Evolutionary conservation across 495 filamentous ascomycete species (phyloP), one percentile per base, ranked within the genome.

Genomic region (Parathielavia hyrcaniae): DNA sequence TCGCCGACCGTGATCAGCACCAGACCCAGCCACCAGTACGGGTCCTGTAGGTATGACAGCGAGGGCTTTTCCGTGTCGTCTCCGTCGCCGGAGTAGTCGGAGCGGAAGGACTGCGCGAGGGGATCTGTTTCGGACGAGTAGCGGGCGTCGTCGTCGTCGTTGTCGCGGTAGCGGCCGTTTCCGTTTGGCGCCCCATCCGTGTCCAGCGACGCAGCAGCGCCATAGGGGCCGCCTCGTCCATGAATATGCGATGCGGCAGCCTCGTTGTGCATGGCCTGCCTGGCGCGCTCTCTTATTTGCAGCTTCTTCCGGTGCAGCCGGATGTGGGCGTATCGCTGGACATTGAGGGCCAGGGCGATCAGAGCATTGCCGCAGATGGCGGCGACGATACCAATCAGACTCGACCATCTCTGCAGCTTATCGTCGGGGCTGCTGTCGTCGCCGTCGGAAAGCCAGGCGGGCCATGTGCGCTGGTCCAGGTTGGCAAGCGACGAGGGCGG

Each of bases 1-100:
- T 98, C 93, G 14, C 93, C 93, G n/a, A 95, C 71, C 7, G 81
- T 87, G 85, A 97, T 97, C 53, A 98, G 77, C 5, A 89, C 76
- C 53, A 97, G 90, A 11, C 93, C 93, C 50, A 81, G 73, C 93
- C 93, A 97, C 93, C 93, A 98, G 64, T 92, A 96, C 5, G 90
- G 91, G 12, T 90, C 95, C 48, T 83, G 83, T 43, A 98, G 80
- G 70, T 97, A 97, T 22, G 69, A 68, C 49, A 63, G 72, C 39
- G 73, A 63, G 26, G 63, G 63, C 49, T 77, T 74, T 48, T 67
- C 55, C 49, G 66, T 51, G 23, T 1, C 64, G 34, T 69, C 68
- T 17, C 68, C 69, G 61, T 67, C 67, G 53, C 69, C 66, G 13
- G 77, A 71, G 41, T 73, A 69, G 45, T 67, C 64, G 2, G 78